A percentile compares a stretch with the other conserved stretches of the same genome.
Evolutionary conservation across 371 early-diverging fungal species (phyloP).

Genomic region (Mortierella sp.): DNA sequence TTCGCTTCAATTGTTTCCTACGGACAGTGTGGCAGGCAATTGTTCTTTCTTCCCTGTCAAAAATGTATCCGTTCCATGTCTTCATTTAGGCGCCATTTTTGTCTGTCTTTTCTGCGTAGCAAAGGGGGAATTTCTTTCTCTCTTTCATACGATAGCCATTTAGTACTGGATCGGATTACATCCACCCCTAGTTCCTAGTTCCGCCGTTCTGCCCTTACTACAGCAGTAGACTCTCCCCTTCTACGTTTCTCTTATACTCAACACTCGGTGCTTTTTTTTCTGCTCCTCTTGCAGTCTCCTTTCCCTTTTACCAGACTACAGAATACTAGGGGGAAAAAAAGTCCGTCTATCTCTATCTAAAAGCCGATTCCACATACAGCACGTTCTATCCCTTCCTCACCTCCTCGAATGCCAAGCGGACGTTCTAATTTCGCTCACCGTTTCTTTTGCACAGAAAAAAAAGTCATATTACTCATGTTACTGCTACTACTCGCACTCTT

Average conservation of each 20-base stretch:
- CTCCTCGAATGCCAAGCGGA: not conserved
- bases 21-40: not conserved
- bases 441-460: not conserved
- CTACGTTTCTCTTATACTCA: too few relatives aligned
- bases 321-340: conserved; percentile 1
- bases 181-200: not conserved
- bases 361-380: not conserved
- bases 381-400: not conserved
- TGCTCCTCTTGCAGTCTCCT: too few relatives aligned
- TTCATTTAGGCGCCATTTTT: not conserved
- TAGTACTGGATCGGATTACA: conserved; percentile 1
- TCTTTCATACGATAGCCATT: too few relatives aligned
- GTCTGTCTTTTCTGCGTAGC: too few relatives aligned
- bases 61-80: not conserved
- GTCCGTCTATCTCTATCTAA: conserved; percentile 7
- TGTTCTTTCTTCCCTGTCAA: not conserved
- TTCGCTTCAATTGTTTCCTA: not conserved
- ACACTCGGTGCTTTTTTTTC: too few relatives aligned
- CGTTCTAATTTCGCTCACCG: conserved; percentile 12
- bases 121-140: too few relatives aligned
- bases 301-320: not conserved
- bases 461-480: conserved; percentile 15
- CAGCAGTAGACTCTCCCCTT: too few relatives aligned
- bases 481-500: not conserved
- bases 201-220: conserved; percentile 4